Evolutionary conservation across 305 asterid species (phyloP), one percentile per base, ranked within the genome.

Genomic region (Euphrasia arctica): DNA sequence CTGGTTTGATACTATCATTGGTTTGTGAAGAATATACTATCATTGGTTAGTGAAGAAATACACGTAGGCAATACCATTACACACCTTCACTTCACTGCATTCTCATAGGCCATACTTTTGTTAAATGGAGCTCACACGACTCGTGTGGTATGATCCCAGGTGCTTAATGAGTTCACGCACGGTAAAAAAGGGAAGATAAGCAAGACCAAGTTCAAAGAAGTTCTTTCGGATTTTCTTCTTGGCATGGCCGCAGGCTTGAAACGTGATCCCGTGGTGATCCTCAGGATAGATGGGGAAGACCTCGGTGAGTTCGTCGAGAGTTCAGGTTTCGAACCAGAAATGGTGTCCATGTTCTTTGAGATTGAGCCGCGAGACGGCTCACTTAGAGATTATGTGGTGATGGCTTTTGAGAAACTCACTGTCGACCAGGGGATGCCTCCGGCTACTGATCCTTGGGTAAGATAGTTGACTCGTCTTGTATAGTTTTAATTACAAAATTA

Each of bases 171-270:
- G 70, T 87, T 85, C 68, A 89, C 96, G 2, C 91, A 82, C 65
- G 95, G 97, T 66, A 84, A 76, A 43, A 84, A 85, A 70, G 85
- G 77, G 50, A 80, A 82, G 57, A 82, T 92, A 71, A 78, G 78
- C 85, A 92, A 85, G 84, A 72, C 63, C 4, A 82, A 89, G 82
- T 89, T 92, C 66, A 80, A 85, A 81, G 93, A 70, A 64, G 96
- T 92, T 64, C 86, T 92, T 39, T 85, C 95, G 6, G 96, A 89
- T 79, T 78, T 92, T 72, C 85, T 87, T 45, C 56, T 83, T 58
- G 93, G 96, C 79, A 88, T 93, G 99, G 99, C 99, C 71, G 82
- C 96, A 43, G 99, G 96, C 54, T 70, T 93, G 74, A 84, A 93
- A 81, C 85, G 97, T 55, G 96, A 90, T 49, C 94, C 99, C n/a